Conservation (phyloP, 2,329 filamentous ascomycete genomes). For the Xylariaceae sp. region DNA sequence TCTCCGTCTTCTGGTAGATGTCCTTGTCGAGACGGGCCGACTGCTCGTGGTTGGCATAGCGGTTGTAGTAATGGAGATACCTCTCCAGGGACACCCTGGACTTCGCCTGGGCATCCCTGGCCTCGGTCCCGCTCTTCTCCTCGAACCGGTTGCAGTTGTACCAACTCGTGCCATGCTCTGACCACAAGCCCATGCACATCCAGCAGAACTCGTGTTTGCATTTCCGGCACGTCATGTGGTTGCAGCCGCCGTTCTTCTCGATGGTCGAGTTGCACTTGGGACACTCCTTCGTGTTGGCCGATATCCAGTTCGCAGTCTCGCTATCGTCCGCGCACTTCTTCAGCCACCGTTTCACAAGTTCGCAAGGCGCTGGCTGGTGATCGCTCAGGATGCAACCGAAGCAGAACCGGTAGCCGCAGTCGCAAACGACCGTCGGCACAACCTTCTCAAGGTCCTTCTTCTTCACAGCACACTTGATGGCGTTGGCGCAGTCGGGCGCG, state of each 20-base stretch:
- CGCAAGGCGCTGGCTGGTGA: slow-evolving; percentile 89
- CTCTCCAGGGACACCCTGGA: slow-evolving; percentile 86
- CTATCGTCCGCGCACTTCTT: slow-evolving; percentile 99
- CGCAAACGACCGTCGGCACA: slow-evolving; percentile 85
- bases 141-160: slow-evolving; percentile 99
- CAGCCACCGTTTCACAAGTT: slow-evolving; percentile 87
- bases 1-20: slow-evolving; percentile 91
- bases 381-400: slow-evolving; percentile 88
- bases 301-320: slow-evolving; percentile 99
- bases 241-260: slow-evolving; percentile 73
- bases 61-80: slow-evolving; percentile 99
- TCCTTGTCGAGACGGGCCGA: slow-evolving; percentile 95
- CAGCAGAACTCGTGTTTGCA: slow-evolving; percentile 64
- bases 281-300: slow-evolving; percentile 97
- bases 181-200: slow-evolving; percentile 99
- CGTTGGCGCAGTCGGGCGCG: slow-evolving; percentile 93
- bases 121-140: slow-evolving; percentile 88
- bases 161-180: slow-evolving; percentile 97
- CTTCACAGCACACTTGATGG: slow-evolving; percentile 82
- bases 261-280: slow-evolving; percentile 95
- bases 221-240: slow-evolving; percentile 36
- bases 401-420: slow-evolving; percentile 83
- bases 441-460: slow-evolving; percentile 78
- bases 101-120: slow-evolving; percentile 84
- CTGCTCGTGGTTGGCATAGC: slow-evolving; percentile 98